Evolutionary conservation across 2,329 filamentous ascomycete genomes (phyloP).

Genomic region (Colletotrichum gloeosporioides): DNA sequence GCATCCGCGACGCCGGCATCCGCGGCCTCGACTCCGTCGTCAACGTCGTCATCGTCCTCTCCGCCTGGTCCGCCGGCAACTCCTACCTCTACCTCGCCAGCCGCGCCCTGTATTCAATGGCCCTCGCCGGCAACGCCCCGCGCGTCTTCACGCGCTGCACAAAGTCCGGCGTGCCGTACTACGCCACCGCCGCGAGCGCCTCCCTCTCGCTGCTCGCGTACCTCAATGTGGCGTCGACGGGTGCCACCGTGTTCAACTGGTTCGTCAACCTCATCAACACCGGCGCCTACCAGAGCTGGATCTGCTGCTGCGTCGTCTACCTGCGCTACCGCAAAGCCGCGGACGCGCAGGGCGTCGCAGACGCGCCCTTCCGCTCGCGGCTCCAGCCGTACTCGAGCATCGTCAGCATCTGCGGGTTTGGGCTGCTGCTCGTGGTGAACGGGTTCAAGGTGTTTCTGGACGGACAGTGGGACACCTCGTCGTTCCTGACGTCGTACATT

Average conservation of each 20-base stretch:
- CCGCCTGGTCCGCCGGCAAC: slow-evolving; percentile 56
- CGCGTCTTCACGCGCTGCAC: slow-evolving; percentile 31
- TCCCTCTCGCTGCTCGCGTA: slow-evolving; percentile 68
- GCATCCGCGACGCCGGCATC: slow-evolving; percentile 56
- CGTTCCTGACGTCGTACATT: slow-evolving; percentile 70
- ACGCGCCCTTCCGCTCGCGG: not conserved
- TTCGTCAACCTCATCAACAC: slow-evolving; percentile 60
- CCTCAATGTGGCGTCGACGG: slow-evolving; percentile 59
- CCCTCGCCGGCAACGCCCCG: slow-evolving; percentile 57
- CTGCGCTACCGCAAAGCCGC: slow-evolving; percentile 61
- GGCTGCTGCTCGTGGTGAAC: slow-evolving; percentile 67
- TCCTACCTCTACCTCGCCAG: slow-evolving; percentile 60
- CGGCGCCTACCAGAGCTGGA: slow-evolving; percentile 59
- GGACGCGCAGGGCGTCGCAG: not conserved
- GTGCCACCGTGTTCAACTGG: slow-evolving; percentile 67
- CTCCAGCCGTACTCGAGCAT: not conserved
- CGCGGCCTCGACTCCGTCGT: slow-evolving; percentile 57
- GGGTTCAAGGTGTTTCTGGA: slow-evolving; percentile 72
- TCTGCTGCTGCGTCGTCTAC: slow-evolving; percentile 59
- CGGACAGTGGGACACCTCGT: slow-evolving; percentile 58
- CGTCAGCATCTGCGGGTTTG: slow-evolving; percentile 25
- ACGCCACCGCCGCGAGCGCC: slow-evolving; percentile 52
- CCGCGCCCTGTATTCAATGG: slow-evolving; percentile 59
- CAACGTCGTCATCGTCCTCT: slow-evolving; percentile 59
- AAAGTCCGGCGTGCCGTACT: slow-evolving; percentile 37